Evolutionary conservation across 192 early-diverging fungal genomes (phyloP).

Genomic region (Podila clonocystis): DNA sequence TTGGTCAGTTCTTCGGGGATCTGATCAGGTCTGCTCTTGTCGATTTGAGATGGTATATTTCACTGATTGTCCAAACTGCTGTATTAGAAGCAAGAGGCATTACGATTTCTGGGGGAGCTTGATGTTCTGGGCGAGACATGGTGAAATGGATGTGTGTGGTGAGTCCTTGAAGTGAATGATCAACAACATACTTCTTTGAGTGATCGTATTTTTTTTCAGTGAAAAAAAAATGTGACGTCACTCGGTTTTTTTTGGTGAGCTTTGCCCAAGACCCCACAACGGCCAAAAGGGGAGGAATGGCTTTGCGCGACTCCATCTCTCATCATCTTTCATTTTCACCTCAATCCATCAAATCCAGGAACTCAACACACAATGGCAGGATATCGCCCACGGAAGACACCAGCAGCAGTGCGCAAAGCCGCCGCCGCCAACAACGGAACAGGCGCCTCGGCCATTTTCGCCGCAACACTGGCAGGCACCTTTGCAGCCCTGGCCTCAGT

Average conservation of each 20-base stretch:
- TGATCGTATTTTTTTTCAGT: too few relatives aligned
- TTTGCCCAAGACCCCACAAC: background rate
- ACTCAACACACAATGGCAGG: constrained; percentile 19
- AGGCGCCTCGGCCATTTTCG: constrained; percentile 48
- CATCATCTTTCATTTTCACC: background rate
- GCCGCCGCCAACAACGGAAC: constrained; percentile 4
- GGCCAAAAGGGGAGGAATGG: too few relatives aligned
- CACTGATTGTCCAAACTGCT: background rate
- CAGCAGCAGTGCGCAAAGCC: constrained; percentile 23
- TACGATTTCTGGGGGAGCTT: constrained; percentile 97
- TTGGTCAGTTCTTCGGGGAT: background rate
- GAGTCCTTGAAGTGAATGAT: too few relatives aligned
- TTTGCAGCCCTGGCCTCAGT: constrained; percentile 84
- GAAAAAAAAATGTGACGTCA: too few relatives aligned
- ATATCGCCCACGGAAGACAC: constrained; percentile 37
- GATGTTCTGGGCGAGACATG: constrained; percentile 97
- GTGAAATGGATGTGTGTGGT: background rate
- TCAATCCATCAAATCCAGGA: background rate
- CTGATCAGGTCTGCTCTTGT: background rate
- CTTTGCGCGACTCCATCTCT: too few relatives aligned
- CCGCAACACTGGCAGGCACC: constrained; percentile 69
- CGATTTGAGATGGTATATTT: too few relatives aligned
- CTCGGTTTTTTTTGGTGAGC: background rate
- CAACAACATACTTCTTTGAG: too few relatives aligned
- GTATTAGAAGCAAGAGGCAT: background rate